Evolutionary conservation across 352 stramenopile species (phyloP).

Genomic region (Globisporangium splendens): DNA sequence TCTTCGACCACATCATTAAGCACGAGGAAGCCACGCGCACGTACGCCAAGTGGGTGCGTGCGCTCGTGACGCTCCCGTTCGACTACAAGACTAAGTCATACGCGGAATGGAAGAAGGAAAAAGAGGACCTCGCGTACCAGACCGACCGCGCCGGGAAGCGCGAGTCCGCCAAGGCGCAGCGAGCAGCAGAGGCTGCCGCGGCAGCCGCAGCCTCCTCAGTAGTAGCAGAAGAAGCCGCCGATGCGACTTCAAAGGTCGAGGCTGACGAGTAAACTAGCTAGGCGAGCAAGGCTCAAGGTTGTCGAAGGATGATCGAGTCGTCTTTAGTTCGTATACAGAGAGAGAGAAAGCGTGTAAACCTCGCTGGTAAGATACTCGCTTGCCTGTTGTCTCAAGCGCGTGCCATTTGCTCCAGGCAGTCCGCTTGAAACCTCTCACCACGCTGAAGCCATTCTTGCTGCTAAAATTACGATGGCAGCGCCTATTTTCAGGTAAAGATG

Average conservation of each 20-base stretch:
- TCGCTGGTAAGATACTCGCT: no score
- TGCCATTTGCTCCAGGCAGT: no score
- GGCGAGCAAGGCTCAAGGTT: no score
- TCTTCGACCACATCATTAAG: conserved; percentile 83
- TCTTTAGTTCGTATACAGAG: no score
- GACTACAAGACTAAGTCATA: conserved; percentile 59
- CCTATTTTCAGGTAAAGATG: no score
- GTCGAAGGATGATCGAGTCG: no score
- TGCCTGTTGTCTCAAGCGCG: no score
- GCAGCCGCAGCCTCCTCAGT: neutral
- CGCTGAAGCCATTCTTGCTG: no score
- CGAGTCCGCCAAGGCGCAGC: conserved; percentile 31
- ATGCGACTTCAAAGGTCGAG: neutral
- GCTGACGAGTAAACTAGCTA: neutral
- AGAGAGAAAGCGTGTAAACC: no score
- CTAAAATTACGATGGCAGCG: no score
- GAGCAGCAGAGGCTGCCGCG: conserved; percentile 4
- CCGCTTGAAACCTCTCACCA: no score
- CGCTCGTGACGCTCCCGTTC: conserved; percentile 67
- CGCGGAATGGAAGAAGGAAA: conserved; percentile 70
- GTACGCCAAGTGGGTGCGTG: conserved; percentile 80
- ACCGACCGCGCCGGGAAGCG: conserved; percentile 39
- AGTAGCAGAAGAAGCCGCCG: neutral
- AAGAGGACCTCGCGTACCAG: conserved; percentile 49
- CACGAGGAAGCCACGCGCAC: conserved; percentile 72